phyloP scores from a whole-genome alignment of 2,329 filamentous ascomycete species.

The Exophiala oligosperma region DNA sequence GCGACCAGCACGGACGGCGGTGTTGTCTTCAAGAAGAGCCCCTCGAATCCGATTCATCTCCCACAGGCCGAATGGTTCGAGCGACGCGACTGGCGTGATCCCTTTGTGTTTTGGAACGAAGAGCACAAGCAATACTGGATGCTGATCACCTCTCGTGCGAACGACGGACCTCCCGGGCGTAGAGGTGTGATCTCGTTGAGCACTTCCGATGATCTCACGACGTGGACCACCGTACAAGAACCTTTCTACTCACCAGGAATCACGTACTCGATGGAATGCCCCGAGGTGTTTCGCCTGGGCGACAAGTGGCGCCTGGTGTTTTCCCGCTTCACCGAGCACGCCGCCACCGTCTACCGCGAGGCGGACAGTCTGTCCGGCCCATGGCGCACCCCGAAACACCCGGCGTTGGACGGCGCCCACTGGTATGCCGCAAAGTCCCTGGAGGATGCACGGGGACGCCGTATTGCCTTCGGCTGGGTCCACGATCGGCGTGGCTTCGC shows the following conservation, averaged over 20 bases:
- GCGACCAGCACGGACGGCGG: slow-evolving; percentile 3
- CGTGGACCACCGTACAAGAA: neutral
- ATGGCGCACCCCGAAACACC: slow-evolving; percentile 3
- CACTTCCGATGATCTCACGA: slow-evolving; percentile 1
- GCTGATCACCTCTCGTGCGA: neutral
- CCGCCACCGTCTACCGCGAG: slow-evolving; percentile 4
- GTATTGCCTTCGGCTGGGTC: slow-evolving; percentile 2
- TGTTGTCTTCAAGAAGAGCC: slow-evolving; percentile 1
- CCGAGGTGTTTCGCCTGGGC: slow-evolving; percentile 2
- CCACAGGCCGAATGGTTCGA: neutral
- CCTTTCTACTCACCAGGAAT: slow-evolving; percentile 2
- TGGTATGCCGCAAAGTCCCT: slow-evolving; percentile 3
- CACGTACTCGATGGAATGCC: slow-evolving; percentile 4
- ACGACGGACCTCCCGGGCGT: neutral
- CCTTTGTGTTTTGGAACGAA: slow-evolving; percentile 1
- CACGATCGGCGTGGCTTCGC: slow-evolving; percentile 5
- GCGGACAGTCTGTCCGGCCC: neutral
- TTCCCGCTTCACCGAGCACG: slow-evolving; percentile 5
- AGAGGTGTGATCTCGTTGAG: slow-evolving; percentile 2
- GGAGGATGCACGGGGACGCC: slow-evolving; percentile 1
- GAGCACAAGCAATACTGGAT: slow-evolving; percentile 5
- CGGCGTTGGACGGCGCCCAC: slow-evolving; percentile 1
- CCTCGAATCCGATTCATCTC: slow-evolving; percentile 3
- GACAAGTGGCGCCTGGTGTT: neutral
- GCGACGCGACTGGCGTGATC: slow-evolving; percentile 3